Percentiles rank a stretch among this genome's conserved stretches.
phyloP scores from a whole-genome alignment of 106 monocot species.

The Hemerocallis citrina region DNA sequence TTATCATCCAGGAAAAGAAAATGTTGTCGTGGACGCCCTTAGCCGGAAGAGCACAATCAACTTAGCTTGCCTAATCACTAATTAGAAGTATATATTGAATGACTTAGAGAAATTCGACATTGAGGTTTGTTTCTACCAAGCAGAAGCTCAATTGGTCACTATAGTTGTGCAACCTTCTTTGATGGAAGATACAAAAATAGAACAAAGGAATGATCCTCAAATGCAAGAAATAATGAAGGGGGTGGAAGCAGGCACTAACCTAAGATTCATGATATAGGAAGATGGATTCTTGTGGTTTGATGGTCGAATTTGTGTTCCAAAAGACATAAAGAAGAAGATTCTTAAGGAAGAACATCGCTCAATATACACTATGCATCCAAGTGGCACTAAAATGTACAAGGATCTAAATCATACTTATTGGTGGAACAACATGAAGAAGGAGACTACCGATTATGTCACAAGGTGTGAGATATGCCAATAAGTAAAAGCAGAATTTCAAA shows the following conservation, averaged over 20 bases:
- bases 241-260: too few species aligned
- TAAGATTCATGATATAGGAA: too few species aligned
- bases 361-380: neutral
- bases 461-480: neutral
- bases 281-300: too few species aligned
- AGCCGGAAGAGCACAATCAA: neutral
- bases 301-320: too few species aligned
- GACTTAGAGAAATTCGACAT: neutral
- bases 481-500: neutral
- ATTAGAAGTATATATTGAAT: neutral
- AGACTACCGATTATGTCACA: neutral
- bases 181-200: neutral
- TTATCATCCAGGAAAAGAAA: too few species aligned
- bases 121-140: neutral
- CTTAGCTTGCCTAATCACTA: neutral
- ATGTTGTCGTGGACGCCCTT: neutral
- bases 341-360: neutral
- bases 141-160: neutral
- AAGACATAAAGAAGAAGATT: neutral
- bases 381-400: neutral
- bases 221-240: neutral
- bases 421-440: too few species aligned
- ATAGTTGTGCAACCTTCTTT: neutral
- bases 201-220: neutral
- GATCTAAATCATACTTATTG: too few species aligned